Percentiles rank a stretch among this genome's conserved stretches.
Conservation (phyloP, 2,329 filamentous ascomycete species). For the Ophiobolus disseminans region DNA sequence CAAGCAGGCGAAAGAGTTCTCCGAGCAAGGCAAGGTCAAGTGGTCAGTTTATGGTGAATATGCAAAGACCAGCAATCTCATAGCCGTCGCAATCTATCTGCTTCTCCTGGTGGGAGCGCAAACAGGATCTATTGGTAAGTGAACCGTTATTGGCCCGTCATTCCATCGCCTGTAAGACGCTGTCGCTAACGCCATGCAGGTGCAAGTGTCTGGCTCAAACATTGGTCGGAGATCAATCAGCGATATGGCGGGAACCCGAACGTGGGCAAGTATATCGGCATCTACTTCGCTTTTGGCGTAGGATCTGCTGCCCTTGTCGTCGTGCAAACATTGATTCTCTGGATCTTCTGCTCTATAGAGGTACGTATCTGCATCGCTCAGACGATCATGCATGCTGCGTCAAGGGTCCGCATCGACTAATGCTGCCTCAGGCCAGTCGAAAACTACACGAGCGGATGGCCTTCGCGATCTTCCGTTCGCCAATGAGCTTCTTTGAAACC, state of each 20-base stretch:
- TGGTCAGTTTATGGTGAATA: conserved; percentile 96
- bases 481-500: conserved; percentile 99
- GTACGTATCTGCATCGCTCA: conserved; percentile 56
- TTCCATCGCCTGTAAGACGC: conserved; percentile 19
- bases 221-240: conserved; percentile 85
- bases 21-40: conserved; percentile 96
- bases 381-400: conserved; percentile 11
- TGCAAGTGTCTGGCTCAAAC: conserved; percentile 90
- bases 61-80: conserved; percentile 89
- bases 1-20: conserved; percentile 84
- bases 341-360: conserved; percentile 99
- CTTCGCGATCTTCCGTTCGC: conserved; percentile 93
- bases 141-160: conserved; percentile 25
- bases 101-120: conserved; percentile 79
- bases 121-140: conserved; percentile 77
- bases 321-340: conserved; percentile 89
- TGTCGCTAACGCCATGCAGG: conserved; percentile 54
- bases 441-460: conserved; percentile 98
- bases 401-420: conserved; percentile 26
- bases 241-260: conserved; percentile 71
- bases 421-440: conserved; percentile 72
- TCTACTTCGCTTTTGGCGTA: conserved; percentile 95
- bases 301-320: conserved; percentile 86
- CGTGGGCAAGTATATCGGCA: conserved; percentile 87
- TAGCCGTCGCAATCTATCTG: conserved; percentile 82